These are phyloP conservation scores for Gossypium davidsonii DNA, from an alignment of 441 rosid species.

Conservation along the genomic window DNA sequence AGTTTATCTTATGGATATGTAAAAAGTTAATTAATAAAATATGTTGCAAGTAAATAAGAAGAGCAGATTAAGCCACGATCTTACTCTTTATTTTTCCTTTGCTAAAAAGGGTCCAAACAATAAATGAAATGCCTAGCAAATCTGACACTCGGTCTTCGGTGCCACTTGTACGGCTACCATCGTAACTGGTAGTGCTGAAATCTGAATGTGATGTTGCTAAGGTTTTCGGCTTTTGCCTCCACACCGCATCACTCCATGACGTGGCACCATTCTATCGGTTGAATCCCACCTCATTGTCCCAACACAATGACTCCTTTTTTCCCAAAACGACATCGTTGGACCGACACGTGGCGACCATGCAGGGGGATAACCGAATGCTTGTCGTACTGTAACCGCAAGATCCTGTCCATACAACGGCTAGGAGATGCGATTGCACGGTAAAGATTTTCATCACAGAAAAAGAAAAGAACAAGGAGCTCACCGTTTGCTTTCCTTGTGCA, in stretches of 20 bases:
- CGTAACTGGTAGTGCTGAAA: not conserved
- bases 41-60: not conserved
- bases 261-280: not conserved
- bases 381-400: not conserved
- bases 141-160: not conserved
- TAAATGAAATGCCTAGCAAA: not conserved
- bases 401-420: not conserved
- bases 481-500: not conserved
- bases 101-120: not conserved
- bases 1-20: too few species aligned
- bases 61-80: not conserved
- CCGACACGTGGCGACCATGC: not conserved
- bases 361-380: not conserved
- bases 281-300: too few species aligned
- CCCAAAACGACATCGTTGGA: too few species aligned
- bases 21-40: too few species aligned
- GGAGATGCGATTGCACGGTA: not conserved
- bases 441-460: not conserved
- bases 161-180: not conserved
- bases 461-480: not conserved
- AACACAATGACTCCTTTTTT: too few species aligned
- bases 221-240: not conserved
- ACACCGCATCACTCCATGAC: not conserved
- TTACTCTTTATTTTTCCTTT: not conserved
- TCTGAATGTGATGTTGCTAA: not conserved